Conservation (phyloP, 2,329 filamentous ascomycete species). For the Penicillium sp. region DNA sequence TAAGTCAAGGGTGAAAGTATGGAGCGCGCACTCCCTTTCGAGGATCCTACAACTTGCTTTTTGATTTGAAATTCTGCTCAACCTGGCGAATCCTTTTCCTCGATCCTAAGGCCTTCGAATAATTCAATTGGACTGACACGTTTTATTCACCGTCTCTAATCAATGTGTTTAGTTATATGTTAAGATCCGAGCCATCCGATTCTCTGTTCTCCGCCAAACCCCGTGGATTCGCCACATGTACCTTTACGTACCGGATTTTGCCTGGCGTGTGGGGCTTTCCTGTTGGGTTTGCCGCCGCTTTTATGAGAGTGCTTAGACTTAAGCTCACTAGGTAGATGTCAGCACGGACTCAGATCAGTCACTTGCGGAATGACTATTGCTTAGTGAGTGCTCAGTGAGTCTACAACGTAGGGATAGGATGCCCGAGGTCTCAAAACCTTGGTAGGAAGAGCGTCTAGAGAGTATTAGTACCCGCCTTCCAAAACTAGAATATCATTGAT, state of each 20-base stretch:
- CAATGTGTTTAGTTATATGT: not conserved
- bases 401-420: no score
- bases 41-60: no score
- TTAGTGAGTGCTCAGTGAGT: no score
- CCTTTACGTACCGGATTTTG: not conserved
- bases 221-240: constrained; percentile 7
- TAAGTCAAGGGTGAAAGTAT: not conserved
- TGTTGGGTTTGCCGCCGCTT: constrained; percentile 1
- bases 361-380: not conserved
- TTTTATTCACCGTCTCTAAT: not conserved
- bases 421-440: no score
- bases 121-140: not conserved
- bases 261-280: constrained; percentile 2
- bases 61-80: no score
- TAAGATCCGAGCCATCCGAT: not conserved
- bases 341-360: constrained; percentile 1
- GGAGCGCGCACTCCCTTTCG: not conserved
- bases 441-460: no score
- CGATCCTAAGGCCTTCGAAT: no score
- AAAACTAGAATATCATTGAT: no score
- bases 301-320: constrained; percentile 3
- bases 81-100: no score
- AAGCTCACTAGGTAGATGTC: constrained; percentile 6
- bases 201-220: not conserved
- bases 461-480: no score